These are phyloP conservation scores for Penicillium sp. DNA, from an alignment of 2,329 filamentous ascomycete genomes.

Conservation along the genomic window DNA sequence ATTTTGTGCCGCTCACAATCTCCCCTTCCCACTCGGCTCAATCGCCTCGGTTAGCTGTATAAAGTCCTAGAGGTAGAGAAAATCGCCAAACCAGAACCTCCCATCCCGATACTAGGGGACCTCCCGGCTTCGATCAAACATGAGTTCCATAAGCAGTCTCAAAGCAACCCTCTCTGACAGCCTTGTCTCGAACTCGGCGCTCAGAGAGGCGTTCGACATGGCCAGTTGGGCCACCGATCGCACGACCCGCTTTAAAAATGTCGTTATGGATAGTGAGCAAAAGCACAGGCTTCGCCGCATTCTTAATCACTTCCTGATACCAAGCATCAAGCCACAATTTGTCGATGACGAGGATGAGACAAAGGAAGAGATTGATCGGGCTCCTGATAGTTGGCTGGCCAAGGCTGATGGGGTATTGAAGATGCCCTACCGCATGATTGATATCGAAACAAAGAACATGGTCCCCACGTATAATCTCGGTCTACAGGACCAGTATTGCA, in stretches of 20 bases:
- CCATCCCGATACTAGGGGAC: background rate
- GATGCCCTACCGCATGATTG: conserved; percentile 1
- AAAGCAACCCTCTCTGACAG: conserved; percentile 1
- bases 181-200: background rate
- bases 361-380: background rate
- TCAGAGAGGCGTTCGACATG: background rate
- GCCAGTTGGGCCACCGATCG: conserved; percentile 1
- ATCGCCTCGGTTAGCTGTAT: background rate
- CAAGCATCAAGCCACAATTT: background rate
- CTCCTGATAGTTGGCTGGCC: background rate
- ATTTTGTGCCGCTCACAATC: background rate
- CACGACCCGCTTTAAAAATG: background rate
- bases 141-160: background rate
- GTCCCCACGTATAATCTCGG: background rate
- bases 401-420: background rate
- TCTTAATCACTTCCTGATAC: background rate
- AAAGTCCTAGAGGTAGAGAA: background rate
- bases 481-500: conserved; percentile 1
- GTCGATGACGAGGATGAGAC: background rate
- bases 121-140: background rate
- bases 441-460: background rate
- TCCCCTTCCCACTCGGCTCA: background rate
- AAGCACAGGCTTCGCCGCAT: background rate
- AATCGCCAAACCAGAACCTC: background rate
- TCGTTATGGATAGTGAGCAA: background rate